Evolutionary conservation across 2,329 filamentous ascomycete genomes (phyloP), one percentile per base, ranked within the genome.

Genomic region (Diaporthe humulicola): DNA sequence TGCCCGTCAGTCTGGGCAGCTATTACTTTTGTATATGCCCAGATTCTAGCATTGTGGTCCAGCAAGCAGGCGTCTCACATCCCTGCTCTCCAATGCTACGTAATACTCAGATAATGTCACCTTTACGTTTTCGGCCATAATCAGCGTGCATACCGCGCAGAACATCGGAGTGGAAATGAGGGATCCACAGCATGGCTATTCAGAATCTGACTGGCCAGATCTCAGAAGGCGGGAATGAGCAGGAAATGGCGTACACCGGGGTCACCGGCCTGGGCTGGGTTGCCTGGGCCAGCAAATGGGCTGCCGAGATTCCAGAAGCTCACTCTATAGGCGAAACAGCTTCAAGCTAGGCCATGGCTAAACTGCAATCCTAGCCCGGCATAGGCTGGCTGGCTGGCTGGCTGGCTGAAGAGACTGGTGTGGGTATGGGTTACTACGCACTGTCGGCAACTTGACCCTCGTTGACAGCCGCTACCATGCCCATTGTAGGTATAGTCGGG

Each of bases 401-500:
- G n/a, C n/a, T n/a, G n/a, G n/a, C n/a, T n/a, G n/a, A n/a, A 17
- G 14, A 38, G 14, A 67, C 9, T 52, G 25, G 22, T 38, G 45
- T 19, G 45, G 64, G 28, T 38, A 28, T 38, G 30, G 8, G 33
- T 15, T 33, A 25, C 45, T 8, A 50, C 45, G 22, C 12, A 52
- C 64, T 67, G 45, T 28, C 40, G n/a, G 33, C 33, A 52, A 40
- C 33, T 54, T 52, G 28, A 45, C 30, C 42, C 22, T 48, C 45
- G 61, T 52, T 25, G 64, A 38, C 36, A 67, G 33, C 64, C 64
- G 64, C 61, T 67, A 52, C 45, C 45, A 67, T 67, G 45, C 30
- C 64, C 64, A 28, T 67, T 67, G 64, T 67, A 67, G 64, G 64
- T 40, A 67, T 67, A 67, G 64, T 33, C 40, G 40, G 52, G 45